Conservation (phyloP, 2,329 filamentous ascomycete species). For the Nigrograna mackinnonii region DNA sequence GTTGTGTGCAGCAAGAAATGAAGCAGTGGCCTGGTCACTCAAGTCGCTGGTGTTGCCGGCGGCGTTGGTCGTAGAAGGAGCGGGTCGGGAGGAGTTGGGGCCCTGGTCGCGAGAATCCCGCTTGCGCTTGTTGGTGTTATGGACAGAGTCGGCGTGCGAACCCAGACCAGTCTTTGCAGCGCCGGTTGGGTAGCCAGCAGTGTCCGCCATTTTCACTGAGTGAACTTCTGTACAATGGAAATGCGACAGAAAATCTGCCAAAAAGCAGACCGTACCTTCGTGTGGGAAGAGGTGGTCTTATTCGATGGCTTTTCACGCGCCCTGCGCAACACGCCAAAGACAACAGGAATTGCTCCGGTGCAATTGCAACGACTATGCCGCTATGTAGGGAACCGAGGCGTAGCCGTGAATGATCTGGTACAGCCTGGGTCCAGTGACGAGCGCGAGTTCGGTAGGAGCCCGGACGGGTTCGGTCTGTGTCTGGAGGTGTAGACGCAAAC, state of each 20-base stretch:
- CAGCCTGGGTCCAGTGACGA: conserved; percentile 18
- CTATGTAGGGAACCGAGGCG: conserved; percentile 22
- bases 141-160: conserved; percentile 25
- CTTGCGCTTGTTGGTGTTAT: conserved; percentile 48
- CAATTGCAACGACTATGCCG: conserved; percentile 14
- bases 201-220: conserved; percentile 36
- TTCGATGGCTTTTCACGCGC: conserved; percentile 11
- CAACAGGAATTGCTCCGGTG: conserved; percentile 15
- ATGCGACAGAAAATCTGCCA: conserved; percentile 10
- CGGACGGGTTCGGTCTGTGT: conserved; percentile 11
- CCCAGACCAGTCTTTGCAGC: conserved; percentile 33
- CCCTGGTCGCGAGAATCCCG: conserved; percentile 50
- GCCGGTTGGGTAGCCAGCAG: conserved; percentile 41
- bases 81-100: conserved; percentile 35
- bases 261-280: conserved; percentile 17
- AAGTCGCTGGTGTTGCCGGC: conserved; percentile 32
- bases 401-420: conserved; percentile 11
- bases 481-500: conserved; percentile 27
- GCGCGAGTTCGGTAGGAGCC: conserved; percentile 9
- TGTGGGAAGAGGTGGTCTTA: conserved; percentile 18
- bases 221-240: conserved; percentile 6
- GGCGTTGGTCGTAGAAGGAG: conserved; percentile 31
- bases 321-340: conserved; percentile 17
- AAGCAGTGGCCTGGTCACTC: conserved; percentile 40
- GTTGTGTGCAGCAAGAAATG: conserved; percentile 45